Conservation (phyloP, 2,329 filamentous ascomycete genomes). For the Coniochaeta sp. region DNA sequence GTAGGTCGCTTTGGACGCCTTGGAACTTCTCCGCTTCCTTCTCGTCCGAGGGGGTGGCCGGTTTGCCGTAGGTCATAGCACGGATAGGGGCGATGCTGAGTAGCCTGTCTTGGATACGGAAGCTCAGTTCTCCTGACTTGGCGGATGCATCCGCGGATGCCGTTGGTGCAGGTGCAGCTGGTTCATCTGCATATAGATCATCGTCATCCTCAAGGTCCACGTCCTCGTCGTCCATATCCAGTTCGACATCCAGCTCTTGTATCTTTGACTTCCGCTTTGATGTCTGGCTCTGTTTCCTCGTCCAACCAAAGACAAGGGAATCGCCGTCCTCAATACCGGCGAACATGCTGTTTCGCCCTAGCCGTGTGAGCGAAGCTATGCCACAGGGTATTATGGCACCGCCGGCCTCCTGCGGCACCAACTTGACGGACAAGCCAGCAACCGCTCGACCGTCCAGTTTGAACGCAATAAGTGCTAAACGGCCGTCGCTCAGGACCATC, state of each 20-base stretch:
- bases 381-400: slow-evolving; percentile 54
- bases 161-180: slow-evolving; percentile 24
- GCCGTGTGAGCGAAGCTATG: slow-evolving; percentile 61
- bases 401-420: slow-evolving; percentile 56
- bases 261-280: slow-evolving; percentile 58
- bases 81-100: slow-evolving; percentile 74
- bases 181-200: slow-evolving; percentile 58
- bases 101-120: slow-evolving; percentile 71
- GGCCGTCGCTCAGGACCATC: slow-evolving; percentile 71
- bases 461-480: slow-evolving; percentile 70
- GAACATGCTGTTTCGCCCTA: slow-evolving; percentile 68
- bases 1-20: slow-evolving; percentile 49
- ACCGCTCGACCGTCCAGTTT: slow-evolving; percentile 86
- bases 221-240: slow-evolving; percentile 54
- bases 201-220: slow-evolving; percentile 39
- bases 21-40: slow-evolving; percentile 34
- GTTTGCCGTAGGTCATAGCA: slow-evolving; percentile 63
- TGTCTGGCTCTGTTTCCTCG: slow-evolving; percentile 52
- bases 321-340: slow-evolving; percentile 79
- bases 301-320: slow-evolving; percentile 76
- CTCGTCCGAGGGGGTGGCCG: slow-evolving; percentile 33
- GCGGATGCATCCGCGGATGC: slow-evolving; percentile 30
- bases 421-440: slow-evolving; percentile 70
- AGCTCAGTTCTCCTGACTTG: slow-evolving; percentile 59
- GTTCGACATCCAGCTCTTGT: slow-evolving; percentile 47